phyloP scores from a whole-genome alignment of 176 grass and related monocot genomes.

The Pharus latifolius region DNA sequence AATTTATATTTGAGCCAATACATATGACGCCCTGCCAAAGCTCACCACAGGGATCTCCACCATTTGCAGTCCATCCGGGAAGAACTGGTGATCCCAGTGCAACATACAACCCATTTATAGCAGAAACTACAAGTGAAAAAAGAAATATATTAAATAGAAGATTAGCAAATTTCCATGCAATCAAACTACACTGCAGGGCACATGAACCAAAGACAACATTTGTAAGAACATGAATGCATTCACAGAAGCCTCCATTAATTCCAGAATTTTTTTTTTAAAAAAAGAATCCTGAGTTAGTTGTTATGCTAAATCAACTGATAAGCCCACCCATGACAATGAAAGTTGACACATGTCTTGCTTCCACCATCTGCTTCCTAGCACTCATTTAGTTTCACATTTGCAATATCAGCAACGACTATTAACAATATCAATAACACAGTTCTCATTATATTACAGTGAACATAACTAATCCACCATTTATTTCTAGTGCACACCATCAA shows the following conservation, averaged over 20 bases:
- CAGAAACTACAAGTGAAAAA: conserved; percentile 42
- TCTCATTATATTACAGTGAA: neutral
- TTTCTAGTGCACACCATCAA: neutral
- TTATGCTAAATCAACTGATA: neutral
- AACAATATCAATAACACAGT: neutral
- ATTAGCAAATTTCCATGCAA: neutral
- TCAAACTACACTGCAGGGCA: neutral
- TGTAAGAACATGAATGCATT: neutral
- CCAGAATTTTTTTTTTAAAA: neutral
- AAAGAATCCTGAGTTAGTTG: neutral
- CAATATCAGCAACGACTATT: neutral
- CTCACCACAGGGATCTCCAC: conserved; percentile 75
- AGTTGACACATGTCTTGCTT: neutral
- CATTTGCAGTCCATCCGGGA: conserved; percentile 79
- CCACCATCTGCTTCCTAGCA: neutral
- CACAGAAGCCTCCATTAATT: neutral
- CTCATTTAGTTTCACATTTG: neutral
- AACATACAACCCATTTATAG: conserved; percentile 76
- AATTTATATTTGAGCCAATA: conserved; percentile 60
- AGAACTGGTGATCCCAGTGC: conserved; percentile 66
- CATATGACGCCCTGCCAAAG: conserved; percentile 79
- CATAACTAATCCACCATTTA: neutral
- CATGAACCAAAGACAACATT: neutral
- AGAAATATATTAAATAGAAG: neutral
- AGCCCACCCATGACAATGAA: neutral